Percentiles rank a stretch among this genome's conserved stretches.
These are phyloP conservation scores for Colletotrichum sp. DNA, from an alignment of 2,329 filamentous ascomycete species.

Conservation along the genomic window DNA sequence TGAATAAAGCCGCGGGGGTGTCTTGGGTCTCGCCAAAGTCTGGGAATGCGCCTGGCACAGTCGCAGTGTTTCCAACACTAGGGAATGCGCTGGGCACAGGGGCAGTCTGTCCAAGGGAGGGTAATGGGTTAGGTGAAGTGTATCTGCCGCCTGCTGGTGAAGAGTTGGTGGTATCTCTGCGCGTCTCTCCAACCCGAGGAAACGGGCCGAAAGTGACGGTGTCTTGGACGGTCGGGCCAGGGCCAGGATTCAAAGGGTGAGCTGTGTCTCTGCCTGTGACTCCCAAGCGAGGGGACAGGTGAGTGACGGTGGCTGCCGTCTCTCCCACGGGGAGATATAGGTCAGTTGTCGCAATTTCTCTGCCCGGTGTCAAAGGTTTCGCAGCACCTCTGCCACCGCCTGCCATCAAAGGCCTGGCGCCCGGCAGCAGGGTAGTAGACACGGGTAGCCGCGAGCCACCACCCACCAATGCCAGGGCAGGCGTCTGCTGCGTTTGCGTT, in stretches of 20 bases:
- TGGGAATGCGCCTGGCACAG: background rate
- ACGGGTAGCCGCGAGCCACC: background rate
- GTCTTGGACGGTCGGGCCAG: too few relatives aligned
- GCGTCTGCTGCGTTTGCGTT: background rate
- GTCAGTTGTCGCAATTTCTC: background rate
- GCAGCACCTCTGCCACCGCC: background rate
- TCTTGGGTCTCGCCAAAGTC: background rate
- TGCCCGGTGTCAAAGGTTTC: too few relatives aligned
- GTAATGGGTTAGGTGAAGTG: too few relatives aligned
- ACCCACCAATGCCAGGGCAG: background rate
- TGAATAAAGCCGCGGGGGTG: background rate
- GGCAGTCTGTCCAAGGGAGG: background rate
- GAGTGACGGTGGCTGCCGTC: background rate
- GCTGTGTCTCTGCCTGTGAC: too few relatives aligned
- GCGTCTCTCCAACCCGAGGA: too few relatives aligned
- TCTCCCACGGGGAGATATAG: background rate
- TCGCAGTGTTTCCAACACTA: background rate
- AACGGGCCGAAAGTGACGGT: too few relatives aligned
- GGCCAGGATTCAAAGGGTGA: too few relatives aligned
- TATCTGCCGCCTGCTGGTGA: too few relatives aligned
- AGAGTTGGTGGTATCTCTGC: too few relatives aligned
- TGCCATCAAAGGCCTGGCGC: background rate
- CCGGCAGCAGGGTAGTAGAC: background rate
- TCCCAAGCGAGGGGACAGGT: too few relatives aligned
- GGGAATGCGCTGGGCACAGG: background rate